Conservation (phyloP, 2,329 filamentous ascomycete genomes). For the Fusarium cicatricum region DNA sequence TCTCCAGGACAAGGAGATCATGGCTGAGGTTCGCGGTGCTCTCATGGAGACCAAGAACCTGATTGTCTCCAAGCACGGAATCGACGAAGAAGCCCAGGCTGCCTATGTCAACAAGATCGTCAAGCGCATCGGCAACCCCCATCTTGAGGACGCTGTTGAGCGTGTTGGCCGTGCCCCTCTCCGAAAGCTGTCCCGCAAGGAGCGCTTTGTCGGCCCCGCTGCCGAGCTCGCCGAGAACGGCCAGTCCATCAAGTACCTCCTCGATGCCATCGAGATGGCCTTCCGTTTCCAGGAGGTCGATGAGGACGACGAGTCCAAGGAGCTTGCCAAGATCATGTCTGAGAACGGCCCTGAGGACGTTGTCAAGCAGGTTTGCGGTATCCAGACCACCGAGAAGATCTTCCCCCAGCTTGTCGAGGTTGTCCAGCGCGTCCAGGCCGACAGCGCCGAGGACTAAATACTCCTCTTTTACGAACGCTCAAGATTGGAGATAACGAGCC, state of each 20-base stretch:
- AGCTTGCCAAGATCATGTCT: slow-evolving; percentile 87
- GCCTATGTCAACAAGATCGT: slow-evolving; percentile 94
- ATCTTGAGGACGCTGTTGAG: slow-evolving; percentile 90
- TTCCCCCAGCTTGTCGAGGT: slow-evolving; percentile 78
- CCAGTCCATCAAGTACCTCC: slow-evolving; percentile 74
- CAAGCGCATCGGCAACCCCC: slow-evolving; percentile 89
- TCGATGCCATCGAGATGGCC: slow-evolving; percentile 88
- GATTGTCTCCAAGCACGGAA: slow-evolving; percentile 87
- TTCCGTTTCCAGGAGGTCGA: slow-evolving; percentile 96
- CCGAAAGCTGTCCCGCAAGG: slow-evolving; percentile 92
- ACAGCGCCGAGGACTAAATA: slow-evolving; percentile 57
- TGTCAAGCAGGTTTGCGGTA: slow-evolving; percentile 81
- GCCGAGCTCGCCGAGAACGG: slow-evolving; percentile 86
- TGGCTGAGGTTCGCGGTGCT: slow-evolving; percentile 79
- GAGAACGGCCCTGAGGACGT: slow-evolving; percentile 76
- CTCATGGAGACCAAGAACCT: slow-evolving; percentile 86
- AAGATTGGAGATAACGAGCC: slow-evolving; percentile 22
- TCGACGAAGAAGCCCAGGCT: slow-evolving; percentile 76
- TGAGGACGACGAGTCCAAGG: slow-evolving; percentile 86
- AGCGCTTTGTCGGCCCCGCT: slow-evolving; percentile 94
- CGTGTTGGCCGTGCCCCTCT: slow-evolving; percentile 94
- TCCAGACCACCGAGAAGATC: slow-evolving; percentile 79
- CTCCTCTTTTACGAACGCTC: not conserved
- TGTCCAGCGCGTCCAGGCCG: slow-evolving; percentile 85
- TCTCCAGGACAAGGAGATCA: slow-evolving; percentile 81